Evolutionary conservation across 306 rosid genomes (phyloP).

Genomic region (peach (Prunus persica)): Prunus_persica_NCBIv2 NC_034010.1:20236001-20236500

Average conservation of each 20-base stretch:
- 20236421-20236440: slow-evolving; percentile 61
- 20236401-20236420: slow-evolving; percentile 61
- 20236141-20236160: too few relatives aligned
- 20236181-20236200: too few relatives aligned
- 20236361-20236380: slow-evolving; percentile 73
- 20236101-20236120: too few relatives aligned
- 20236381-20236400: slow-evolving; percentile 79
- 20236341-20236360: slow-evolving; percentile 44
- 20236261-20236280: slow-evolving; percentile 19
- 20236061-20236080: too few relatives aligned
- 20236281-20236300: slow-evolving; percentile 16
- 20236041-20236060: too few relatives aligned
- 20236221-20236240: slow-evolving; percentile 25
- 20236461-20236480: slow-evolving; percentile 27
- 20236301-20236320: slow-evolving; percentile 18
- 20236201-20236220: background rate
- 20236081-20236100: too few relatives aligned
- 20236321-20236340: background rate
- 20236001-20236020: background rate
- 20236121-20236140: too few relatives aligned
- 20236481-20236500: background rate
- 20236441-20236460: slow-evolving; percentile 80
- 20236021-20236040: background rate
- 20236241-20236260: slow-evolving; percentile 19
- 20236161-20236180: too few relatives aligned